Evolutionary conservation across 1,284 basidiomycete genomes (phyloP).

Genomic region (Cutaneotrichosporon curvatum): DNA sequence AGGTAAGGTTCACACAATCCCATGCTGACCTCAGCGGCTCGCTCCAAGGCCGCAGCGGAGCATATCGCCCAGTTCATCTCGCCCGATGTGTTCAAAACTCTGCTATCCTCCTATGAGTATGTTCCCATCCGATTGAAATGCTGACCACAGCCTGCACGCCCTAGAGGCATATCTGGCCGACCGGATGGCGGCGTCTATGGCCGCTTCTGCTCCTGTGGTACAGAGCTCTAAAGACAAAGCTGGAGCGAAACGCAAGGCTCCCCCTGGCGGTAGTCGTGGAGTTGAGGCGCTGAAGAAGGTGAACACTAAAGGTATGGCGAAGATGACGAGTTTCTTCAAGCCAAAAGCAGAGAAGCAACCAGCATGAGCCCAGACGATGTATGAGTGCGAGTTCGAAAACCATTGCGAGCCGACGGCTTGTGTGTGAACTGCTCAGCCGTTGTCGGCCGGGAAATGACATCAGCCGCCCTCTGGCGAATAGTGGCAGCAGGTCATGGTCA

Average conservation of each 20-base stretch:
- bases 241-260: conserved; percentile 24
- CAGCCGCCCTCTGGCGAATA: too few species aligned
- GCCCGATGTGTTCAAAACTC: conserved; percentile 5
- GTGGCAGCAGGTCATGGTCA: too few species aligned
- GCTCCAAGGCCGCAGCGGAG: conserved; percentile 25
- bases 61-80: conserved; percentile 33
- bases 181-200: conserved; percentile 26
- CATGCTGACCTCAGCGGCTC: conserved; percentile 21
- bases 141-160: conserved; percentile 20
- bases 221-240: conserved; percentile 15
- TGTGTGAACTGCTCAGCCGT: too few species aligned
- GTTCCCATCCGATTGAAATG: conserved; percentile 2
- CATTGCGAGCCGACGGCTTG: too few species aligned
- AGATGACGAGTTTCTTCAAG: conserved; percentile 44
- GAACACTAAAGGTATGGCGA: conserved; percentile 39
- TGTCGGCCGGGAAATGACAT: too few species aligned
- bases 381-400: too few species aligned
- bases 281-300: conserved; percentile 43
- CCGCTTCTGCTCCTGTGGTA: conserved; percentile 23
- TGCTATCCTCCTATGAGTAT: conserved; percentile 23
- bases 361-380: conserved; percentile 1
- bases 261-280: conserved; percentile 25
- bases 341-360: conserved; percentile 24
- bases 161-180: conserved; percentile 28
- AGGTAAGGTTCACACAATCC: conserved; percentile 15